These are phyloP conservation scores for Collybiopsis luxurians DNA, from an alignment of 768 basidiomycete genomes.

Conservation along the genomic window DNA sequence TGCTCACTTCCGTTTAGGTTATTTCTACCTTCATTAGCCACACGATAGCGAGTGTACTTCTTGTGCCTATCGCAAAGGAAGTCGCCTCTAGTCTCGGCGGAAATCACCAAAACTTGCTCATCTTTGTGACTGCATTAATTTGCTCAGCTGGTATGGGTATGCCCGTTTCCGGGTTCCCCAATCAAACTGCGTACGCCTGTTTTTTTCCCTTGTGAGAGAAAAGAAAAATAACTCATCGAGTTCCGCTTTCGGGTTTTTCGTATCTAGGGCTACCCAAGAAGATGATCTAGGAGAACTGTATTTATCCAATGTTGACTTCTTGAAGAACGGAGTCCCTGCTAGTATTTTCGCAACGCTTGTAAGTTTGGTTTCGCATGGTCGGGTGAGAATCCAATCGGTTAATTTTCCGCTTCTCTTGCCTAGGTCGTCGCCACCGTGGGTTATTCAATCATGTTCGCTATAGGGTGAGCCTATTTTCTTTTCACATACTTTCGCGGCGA, in stretches of 20 bases:
- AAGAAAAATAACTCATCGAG: background rate
- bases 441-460: conserved; percentile 67
- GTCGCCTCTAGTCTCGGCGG: conserved; percentile 77
- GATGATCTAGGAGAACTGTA: conserved; percentile 92
- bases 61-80: conserved; percentile 95
- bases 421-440: conserved; percentile 88
- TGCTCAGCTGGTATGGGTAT: conserved; percentile 98
- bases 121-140: conserved; percentile 90
- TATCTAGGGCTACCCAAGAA: conserved; percentile 79
- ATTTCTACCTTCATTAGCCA: conserved; percentile 97
- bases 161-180: conserved; percentile 98
- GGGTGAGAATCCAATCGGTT: background rate
- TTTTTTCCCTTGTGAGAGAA: background rate
- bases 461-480: conserved; percentile 51
- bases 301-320: conserved; percentile 80
- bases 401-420: background rate
- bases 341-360: conserved; percentile 86
- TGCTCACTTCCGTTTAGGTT: conserved; percentile 38
- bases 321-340: conserved; percentile 94
- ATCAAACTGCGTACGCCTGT: conserved; percentile 87
- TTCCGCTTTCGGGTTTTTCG: background rate
- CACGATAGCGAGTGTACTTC: conserved; percentile 92
- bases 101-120: conserved; percentile 75
- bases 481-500: background rate
- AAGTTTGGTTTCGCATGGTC: conserved; percentile 20